phyloP scores from a whole-genome alignment of 1,284 basidiomycete genomes.

The Ceratobasidium sp. region DNA sequence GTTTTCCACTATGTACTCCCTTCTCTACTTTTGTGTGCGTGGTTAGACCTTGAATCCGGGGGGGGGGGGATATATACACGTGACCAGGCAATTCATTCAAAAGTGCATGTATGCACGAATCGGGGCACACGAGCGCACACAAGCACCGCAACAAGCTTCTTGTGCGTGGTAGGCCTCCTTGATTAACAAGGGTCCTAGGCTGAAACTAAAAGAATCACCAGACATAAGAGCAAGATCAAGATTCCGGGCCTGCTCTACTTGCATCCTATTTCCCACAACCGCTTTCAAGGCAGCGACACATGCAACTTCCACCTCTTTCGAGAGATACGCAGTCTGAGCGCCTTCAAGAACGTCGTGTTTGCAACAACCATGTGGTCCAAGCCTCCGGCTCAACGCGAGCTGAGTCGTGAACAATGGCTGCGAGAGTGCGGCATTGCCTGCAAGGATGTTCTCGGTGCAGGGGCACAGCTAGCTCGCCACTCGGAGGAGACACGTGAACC shows the following conservation, averaged over 20 bases:
- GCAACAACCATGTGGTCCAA: slow-evolving; percentile 63
- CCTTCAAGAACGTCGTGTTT: slow-evolving; percentile 62
- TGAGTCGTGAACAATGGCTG: slow-evolving; percentile 54
- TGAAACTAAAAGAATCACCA: background rate
- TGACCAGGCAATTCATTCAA: too few species aligned
- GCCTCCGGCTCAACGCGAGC: background rate
- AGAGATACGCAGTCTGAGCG: slow-evolving; percentile 63
- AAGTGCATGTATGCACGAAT: too few species aligned
- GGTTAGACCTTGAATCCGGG: too few species aligned
- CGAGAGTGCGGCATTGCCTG: slow-evolving; percentile 13
- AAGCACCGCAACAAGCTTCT: too few species aligned
- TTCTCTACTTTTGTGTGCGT: too few species aligned
- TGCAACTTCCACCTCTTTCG: slow-evolving; percentile 65
- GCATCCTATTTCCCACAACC: slow-evolving; percentile 65
- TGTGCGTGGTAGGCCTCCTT: too few species aligned
- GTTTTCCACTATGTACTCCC: too few species aligned
- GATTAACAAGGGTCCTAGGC: too few species aligned
- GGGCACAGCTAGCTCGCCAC: slow-evolving; percentile 16
- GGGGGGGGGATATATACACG: too few species aligned
- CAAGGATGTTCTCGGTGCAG: background rate
- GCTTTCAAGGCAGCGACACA: slow-evolving; percentile 63
- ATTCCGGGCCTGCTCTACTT: slow-evolving; percentile 66
- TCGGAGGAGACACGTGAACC: background rate
- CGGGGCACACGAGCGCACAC: too few species aligned
- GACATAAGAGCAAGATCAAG: slow-evolving; percentile 48